Conservation (phyloP, 2,329 filamentous ascomycete genomes). For the Pyricularia pennisetigena region DNA sequence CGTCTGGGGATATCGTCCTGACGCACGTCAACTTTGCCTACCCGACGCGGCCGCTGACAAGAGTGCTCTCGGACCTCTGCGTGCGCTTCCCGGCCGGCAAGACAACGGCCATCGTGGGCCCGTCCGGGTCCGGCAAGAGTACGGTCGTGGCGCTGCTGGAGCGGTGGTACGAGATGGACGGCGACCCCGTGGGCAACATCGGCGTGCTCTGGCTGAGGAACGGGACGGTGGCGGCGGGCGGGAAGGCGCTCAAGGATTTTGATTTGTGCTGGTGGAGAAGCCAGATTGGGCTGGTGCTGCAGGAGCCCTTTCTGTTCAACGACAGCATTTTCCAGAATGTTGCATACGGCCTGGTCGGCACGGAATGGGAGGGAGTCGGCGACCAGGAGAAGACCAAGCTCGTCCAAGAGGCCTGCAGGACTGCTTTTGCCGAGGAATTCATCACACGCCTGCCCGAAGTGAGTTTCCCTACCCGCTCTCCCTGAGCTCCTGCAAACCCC, state of each 20-base stretch:
- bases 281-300: slow-evolving; percentile 32
- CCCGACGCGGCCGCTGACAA: slow-evolving; percentile 32
- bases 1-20: slow-evolving; percentile 44
- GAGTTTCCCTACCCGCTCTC: slow-evolving; percentile 8
- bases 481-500: background rate
- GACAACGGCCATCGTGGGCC: slow-evolving; percentile 69
- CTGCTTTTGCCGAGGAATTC: slow-evolving; percentile 62
- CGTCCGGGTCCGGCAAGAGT: slow-evolving; percentile 76
- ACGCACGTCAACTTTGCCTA: slow-evolving; percentile 60
- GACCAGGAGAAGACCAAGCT: slow-evolving; percentile 37
- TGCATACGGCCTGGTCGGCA: slow-evolving; percentile 35
- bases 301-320: slow-evolving; percentile 34
- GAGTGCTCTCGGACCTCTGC: slow-evolving; percentile 40
- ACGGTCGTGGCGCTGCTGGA: slow-evolving; percentile 64
- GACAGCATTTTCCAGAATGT: slow-evolving; percentile 44
- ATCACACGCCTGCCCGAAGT: slow-evolving; percentile 51
- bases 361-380: slow-evolving; percentile 24
- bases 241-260: slow-evolving; percentile 28
- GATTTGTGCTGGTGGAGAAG: slow-evolving; percentile 48
- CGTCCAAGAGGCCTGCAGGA: slow-evolving; percentile 53
- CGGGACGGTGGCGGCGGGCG: slow-evolving; percentile 14
- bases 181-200: slow-evolving; percentile 24
- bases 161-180: slow-evolving; percentile 56
- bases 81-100: slow-evolving; percentile 53
- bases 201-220: slow-evolving; percentile 14